These are phyloP conservation scores for Raddia guianensis DNA, from an alignment of 176 grass and related monocot species.

Conservation along the genomic window DNA sequence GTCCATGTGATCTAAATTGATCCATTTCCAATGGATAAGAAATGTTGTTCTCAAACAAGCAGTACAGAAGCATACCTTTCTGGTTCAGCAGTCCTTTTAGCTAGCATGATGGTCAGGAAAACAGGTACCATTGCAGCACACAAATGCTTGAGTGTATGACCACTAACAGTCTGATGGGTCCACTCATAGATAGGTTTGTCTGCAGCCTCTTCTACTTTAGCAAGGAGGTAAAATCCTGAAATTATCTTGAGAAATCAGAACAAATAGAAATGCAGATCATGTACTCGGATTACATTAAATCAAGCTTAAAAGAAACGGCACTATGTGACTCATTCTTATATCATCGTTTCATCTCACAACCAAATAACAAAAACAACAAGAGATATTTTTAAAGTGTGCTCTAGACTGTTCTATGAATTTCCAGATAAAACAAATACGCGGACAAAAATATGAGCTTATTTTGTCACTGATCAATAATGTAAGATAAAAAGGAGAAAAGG, in stretches of 20 bases:
- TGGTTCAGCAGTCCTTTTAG: conserved; percentile 77
- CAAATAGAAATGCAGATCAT: background rate
- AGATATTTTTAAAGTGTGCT: background rate
- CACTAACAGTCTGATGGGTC: conserved; percentile 69
- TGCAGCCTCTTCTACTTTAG: conserved; percentile 82
- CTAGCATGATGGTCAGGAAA: conserved; percentile 88
- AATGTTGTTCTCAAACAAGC: background rate
- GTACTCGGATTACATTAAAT: background rate
- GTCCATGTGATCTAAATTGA: background rate
- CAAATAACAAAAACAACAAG: background rate
- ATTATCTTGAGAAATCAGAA: conserved; percentile 34
- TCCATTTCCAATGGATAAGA: background rate
- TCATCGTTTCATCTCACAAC: background rate
- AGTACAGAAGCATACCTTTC: conserved; percentile 56
- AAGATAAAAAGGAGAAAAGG: background rate
- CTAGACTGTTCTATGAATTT: conserved; percentile 9
- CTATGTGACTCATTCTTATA: background rate
- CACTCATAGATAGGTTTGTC: conserved; percentile 81
- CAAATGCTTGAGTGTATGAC: conserved; percentile 90
- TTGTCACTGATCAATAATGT: background rate
- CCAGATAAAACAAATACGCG: background rate
- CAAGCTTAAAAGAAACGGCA: background rate
- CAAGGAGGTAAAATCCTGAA: conserved; percentile 89
- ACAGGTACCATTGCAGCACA: conserved; percentile 92
- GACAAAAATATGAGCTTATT: background rate